Evolutionary conservation across 805 yeast genomes (phyloP).

Genomic region (Cyberlindnera nakhonratchasimensis): DNA sequence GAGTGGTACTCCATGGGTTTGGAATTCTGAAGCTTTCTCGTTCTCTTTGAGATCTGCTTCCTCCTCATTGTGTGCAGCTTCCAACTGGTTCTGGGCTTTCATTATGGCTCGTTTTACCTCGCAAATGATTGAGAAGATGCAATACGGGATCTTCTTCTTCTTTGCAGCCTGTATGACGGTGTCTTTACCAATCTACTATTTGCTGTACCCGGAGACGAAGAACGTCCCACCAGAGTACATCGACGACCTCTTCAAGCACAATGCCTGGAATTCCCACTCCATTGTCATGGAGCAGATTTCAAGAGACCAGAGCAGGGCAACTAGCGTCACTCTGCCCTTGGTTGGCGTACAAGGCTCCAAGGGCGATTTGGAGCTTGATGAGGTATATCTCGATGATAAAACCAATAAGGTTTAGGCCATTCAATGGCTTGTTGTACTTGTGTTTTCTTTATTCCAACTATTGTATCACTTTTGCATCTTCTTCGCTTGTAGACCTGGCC

Average conservation of each 20-base stretch:
- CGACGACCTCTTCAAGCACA: constrained; percentile 18
- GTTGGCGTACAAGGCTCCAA: not conserved
- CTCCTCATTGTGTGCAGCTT: constrained; percentile 41
- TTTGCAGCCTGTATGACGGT: constrained; percentile 18
- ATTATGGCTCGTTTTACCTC: constrained; percentile 45
- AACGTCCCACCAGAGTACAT: constrained; percentile 21
- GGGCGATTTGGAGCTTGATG: constrained; percentile 4
- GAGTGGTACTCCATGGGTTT: constrained; percentile 47
- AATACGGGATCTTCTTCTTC: constrained; percentile 44
- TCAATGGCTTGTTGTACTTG: too few species aligned
- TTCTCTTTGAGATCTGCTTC: constrained; percentile 41
- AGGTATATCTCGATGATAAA: constrained; percentile 3
- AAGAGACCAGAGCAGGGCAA: constrained; percentile 14
- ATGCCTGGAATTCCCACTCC: constrained; percentile 18
- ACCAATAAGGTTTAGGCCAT: not conserved
- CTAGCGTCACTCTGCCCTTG: constrained; percentile 13
- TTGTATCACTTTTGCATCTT: too few species aligned
- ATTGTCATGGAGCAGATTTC: constrained; percentile 18
- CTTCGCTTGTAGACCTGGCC: too few species aligned
- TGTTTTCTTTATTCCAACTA: too few species aligned
- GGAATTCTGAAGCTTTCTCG: constrained; percentile 45
- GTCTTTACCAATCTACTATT: constrained; percentile 11
- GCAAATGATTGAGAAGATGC: constrained; percentile 40
- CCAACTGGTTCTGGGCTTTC: constrained; percentile 50
- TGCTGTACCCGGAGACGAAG: constrained; percentile 21